Evolutionary conservation across 352 stramenopile species (phyloP), one percentile per base, ranked within the genome.

Genomic region (Globisporangium spiculum): DNA sequence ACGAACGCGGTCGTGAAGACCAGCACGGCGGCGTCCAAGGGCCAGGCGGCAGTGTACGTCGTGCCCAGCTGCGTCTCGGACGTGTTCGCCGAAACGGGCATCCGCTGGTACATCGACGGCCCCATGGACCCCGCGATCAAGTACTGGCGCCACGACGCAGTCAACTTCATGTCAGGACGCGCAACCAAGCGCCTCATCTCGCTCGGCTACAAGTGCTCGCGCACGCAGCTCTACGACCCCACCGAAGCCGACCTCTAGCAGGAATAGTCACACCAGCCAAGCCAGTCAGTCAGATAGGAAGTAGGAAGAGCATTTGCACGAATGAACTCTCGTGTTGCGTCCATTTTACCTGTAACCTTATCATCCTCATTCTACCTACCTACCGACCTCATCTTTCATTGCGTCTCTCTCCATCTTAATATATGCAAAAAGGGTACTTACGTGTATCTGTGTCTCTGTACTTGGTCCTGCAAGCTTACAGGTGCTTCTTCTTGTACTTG

Each of bases 401-500:
- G 41, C 41, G 16, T 50, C 41, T 48, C 41, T 16, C 18, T 22
- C 41, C 38, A 48, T 48, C 38, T 50, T 50, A 50, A 50, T 50
- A 41, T 46, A 59, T 56, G 50, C 50, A 56, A 56, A 56, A 55
- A 56, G 50, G 50, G 50, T 27, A 59, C 41, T 62, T 38, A 48
- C 30, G 14, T 36, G 14, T 44, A 5, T 44, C 36, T 38, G 32
- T 38, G 36, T 65, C 24, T 18, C n/a, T 50, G 16, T 34, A n/a
- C 46, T 24, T 20, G 38, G 1, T 20, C 38, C 38, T 46, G 30
- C 30, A 8, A 32, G 30, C 30, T 85, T 78, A 91, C 77, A 92
- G 60, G 65, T 93, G 84, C 72, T 86, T 90, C 79, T 95, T 95
- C 81, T 96, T 96, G 84, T 96, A 96, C 84, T 96, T 96, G 75